Conservation (phyloP, 306 rosid species). For the Inga leiocalycina region DNA sequence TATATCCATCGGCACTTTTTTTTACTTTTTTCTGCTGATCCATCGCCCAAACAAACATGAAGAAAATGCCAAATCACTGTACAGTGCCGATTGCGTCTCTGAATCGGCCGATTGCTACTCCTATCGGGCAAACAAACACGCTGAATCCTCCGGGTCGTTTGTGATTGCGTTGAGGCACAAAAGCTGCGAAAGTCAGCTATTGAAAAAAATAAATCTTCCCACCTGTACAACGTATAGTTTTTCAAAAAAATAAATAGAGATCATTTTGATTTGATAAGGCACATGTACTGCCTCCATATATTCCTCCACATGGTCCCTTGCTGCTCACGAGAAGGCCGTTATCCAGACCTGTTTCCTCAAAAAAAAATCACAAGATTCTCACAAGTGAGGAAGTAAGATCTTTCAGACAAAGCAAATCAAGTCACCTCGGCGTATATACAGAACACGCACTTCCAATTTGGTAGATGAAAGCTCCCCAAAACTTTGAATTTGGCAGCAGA, state of each 20-base stretch:
- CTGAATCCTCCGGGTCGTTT: background rate
- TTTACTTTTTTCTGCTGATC: too few relatives aligned
- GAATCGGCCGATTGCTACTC: too few relatives aligned
- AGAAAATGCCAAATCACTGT: too few relatives aligned
- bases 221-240: slow-evolving; percentile 39
- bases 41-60: too few relatives aligned
- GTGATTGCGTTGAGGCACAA: slow-evolving; percentile 13
- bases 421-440: slow-evolving; percentile 17
- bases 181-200: slow-evolving; percentile 22
- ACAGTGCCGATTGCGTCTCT: too few relatives aligned
- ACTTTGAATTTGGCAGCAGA: slow-evolving; percentile 6
- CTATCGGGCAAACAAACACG: too few relatives aligned
- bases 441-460: background rate
- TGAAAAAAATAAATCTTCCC: background rate
- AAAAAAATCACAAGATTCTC: slow-evolving; percentile 10
- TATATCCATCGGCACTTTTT: too few relatives aligned
- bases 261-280: background rate
- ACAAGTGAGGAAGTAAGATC: background rate
- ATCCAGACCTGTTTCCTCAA: slow-evolving; percentile 22
- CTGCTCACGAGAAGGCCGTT: background rate
- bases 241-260: background rate
- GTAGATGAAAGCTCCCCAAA: background rate
- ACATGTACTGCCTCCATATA: background rate
- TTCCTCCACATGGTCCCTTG: slow-evolving; percentile 9
- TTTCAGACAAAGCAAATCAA: slow-evolving; percentile 21